Evolutionary conservation across 1,284 basidiomycete species (phyloP).

Genomic region (Tranzscheliella williamsii): DNA sequence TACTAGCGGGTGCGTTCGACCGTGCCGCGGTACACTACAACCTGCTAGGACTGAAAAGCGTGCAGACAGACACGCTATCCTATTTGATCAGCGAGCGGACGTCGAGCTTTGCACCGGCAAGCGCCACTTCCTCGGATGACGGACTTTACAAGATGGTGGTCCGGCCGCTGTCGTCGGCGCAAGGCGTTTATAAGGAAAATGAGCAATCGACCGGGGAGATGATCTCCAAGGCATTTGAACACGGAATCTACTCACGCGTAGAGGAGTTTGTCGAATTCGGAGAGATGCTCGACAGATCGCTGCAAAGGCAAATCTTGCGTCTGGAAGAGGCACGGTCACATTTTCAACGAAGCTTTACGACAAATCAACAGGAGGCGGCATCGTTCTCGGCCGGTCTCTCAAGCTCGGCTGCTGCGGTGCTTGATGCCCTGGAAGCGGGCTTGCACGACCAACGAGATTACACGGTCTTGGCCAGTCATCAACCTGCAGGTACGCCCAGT

Average conservation of each 20-base stretch:
- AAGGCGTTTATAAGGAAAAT: conserved; percentile 41
- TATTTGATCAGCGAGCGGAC: conserved; percentile 20
- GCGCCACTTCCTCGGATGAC: conserved; percentile 9
- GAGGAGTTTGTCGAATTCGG: conserved; percentile 50
- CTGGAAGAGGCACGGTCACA: conserved; percentile 29
- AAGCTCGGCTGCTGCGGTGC: conserved; percentile 5
- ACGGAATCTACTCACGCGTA: conserved; percentile 45
- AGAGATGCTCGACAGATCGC: conserved; percentile 33
- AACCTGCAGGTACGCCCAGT: conserved; percentile 15
- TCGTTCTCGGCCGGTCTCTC: conserved; percentile 13
- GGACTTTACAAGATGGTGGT: conserved; percentile 8
- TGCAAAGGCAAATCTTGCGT: conserved; percentile 27
- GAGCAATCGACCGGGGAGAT: conserved; percentile 32
- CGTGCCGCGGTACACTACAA: conserved; percentile 27
- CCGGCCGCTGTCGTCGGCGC: conserved; percentile 15
- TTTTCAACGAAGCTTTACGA: conserved; percentile 10
- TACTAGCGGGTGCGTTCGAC: conserved; percentile 27
- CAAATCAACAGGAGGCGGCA: background rate
- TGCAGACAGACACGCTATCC: conserved; percentile 42
- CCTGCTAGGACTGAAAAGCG: conserved; percentile 33
- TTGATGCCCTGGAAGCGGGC: conserved; percentile 8
- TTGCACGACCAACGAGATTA: conserved; percentile 37
- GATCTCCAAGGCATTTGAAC: conserved; percentile 40
- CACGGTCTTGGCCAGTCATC: conserved; percentile 31
- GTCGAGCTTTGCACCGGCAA: conserved; percentile 5